Base-by-base conservation (phyloP, 2,329 filamentous ascomycete species). In the Cladosporium sp. region DNA sequence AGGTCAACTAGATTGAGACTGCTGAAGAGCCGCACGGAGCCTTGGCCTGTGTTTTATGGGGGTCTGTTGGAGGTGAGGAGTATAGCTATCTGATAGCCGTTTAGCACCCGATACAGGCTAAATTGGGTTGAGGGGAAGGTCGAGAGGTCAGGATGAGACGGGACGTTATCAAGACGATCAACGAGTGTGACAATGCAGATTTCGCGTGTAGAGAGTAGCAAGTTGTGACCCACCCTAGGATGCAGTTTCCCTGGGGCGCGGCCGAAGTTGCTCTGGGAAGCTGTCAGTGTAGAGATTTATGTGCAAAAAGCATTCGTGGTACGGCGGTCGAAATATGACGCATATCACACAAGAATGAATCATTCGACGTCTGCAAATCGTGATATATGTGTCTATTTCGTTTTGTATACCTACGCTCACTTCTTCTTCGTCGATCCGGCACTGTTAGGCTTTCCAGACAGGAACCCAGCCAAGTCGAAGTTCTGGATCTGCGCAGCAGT, bases 381-480 rank as follows among this genome's bases (percentile, higher is more conserved):
- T 21, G 18, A 33, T 40, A 12, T 57, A 44, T 29, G 4, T 29
- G 16, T 59, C 14, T 59, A 44, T 57, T 59, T 16, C 37, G 12
- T 59, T 37, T 31, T n/a, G 14, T 28, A 29, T 28, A 44, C 33
- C 14, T 29, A 35, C 23, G 29, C 44, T 62, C 44, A 63, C 33
- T 63, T 63, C 61, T 63, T 63, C 50, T 63, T 63, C 11, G 31
- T 35, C 18, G 50, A 56, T 21, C 35, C 61, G 29, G 60, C 49
- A 26, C 29, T 21, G 26, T 18, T 44, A 12, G 61, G 61, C 72
- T 81, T 81, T 11, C 88, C 88, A 21, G 88, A 88, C 83, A 91
- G 84, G 85, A 87, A 90, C 6, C 86, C 84, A 3, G 88, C 88
- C 61, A 90, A 81, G 77, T 91, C 88, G 69, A 91, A 90, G 64